Evolutionary conservation across 2,329 filamentous ascomycete species (phyloP).

Genomic region (Cladosporium cucumerinum): DNA sequence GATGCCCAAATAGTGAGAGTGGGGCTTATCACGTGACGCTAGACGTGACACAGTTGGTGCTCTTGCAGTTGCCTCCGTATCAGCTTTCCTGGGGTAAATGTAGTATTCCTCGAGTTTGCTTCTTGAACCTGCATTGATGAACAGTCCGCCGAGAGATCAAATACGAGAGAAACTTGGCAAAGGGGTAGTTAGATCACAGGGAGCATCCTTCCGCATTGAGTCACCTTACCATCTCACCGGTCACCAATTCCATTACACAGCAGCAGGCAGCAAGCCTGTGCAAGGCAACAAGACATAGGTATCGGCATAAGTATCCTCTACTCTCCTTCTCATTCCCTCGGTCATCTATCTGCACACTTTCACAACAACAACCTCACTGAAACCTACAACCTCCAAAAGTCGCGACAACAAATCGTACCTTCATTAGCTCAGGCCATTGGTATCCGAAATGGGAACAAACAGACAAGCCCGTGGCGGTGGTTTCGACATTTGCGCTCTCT

Average conservation of each 20-base stretch:
- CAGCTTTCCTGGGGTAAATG: too few species aligned
- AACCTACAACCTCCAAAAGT: neutral
- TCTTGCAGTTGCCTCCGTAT: too few species aligned
- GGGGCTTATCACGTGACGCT: neutral
- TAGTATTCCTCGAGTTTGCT: neutral
- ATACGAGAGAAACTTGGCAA: neutral
- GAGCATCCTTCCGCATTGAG: neutral
- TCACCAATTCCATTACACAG: neutral
- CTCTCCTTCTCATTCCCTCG: neutral
- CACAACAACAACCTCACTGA: neutral
- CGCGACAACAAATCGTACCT: neutral
- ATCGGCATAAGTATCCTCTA: neutral
- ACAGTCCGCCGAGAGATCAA: neutral
- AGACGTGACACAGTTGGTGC: neutral
- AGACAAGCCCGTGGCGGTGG: neutral
- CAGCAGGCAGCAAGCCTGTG: neutral
- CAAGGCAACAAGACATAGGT: constrained; percentile 5
- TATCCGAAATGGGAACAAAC: neutral
- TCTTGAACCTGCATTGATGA: neutral
- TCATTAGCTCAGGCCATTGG: neutral
- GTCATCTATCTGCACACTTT: neutral
- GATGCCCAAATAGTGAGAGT: neutral
- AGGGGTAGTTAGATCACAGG: neutral
- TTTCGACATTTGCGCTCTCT: constrained; percentile 30
- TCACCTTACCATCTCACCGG: neutral